Conservation (phyloP, 768 basidiomycete genomes). For the Suillus subluteus region DNA sequence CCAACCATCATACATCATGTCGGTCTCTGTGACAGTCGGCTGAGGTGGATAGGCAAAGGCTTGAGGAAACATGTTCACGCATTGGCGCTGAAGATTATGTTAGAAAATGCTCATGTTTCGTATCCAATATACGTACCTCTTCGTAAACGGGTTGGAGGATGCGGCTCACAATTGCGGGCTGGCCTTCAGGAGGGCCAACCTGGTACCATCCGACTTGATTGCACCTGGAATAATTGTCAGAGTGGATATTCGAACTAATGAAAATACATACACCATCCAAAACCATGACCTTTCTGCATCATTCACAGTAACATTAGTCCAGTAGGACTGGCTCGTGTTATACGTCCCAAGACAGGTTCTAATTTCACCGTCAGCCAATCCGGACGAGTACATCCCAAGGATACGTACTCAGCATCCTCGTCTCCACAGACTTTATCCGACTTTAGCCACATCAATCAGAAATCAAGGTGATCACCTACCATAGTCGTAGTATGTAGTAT, state of each 20-base stretch:
- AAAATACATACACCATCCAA: constrained; percentile 62
- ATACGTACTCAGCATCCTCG: constrained; percentile 49
- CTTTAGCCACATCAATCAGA: neutral
- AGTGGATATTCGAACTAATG: neutral
- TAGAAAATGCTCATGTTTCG: neutral
- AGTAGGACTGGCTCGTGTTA: constrained; percentile 42
- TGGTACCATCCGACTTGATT: constrained; percentile 65
- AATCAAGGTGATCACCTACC: constrained; percentile 39
- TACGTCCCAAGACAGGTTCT: constrained; percentile 47
- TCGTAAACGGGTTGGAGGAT: constrained; percentile 34
- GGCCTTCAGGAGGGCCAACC: constrained; percentile 40
- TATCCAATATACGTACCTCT: constrained; percentile 23
- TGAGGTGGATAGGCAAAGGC: constrained; percentile 53
- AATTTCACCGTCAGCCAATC: constrained; percentile 40
- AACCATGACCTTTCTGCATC: constrained; percentile 65
- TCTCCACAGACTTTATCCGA: constrained; percentile 52
- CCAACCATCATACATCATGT: constrained; percentile 64
- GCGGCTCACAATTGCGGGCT: constrained; percentile 40
- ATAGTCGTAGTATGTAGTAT: constrained; percentile 44
- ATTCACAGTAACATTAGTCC: constrained; percentile 58
- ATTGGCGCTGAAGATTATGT: constrained; percentile 57
- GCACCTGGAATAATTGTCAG: constrained; percentile 45
- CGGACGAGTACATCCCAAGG: neutral
- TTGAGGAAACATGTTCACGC: constrained; percentile 65
- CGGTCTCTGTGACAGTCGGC: constrained; percentile 46